Percentiles rank a stretch among this genome's conserved stretches.
phyloP scores from a whole-genome alignment of 495 filamentous ascomycete genomes.

The Penicillium longicatenatum region DNA sequence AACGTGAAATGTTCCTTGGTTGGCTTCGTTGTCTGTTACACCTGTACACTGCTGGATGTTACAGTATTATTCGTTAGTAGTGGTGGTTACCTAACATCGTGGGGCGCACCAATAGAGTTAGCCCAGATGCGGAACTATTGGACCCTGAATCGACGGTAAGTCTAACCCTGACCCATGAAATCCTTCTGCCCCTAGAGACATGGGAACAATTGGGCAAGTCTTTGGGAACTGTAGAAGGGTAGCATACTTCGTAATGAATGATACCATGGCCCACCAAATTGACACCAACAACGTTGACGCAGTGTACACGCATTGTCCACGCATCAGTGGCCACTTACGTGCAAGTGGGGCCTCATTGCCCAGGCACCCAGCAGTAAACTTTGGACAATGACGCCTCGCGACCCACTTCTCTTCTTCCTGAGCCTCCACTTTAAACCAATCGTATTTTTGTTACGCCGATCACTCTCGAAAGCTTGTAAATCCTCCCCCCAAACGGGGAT shows the following conservation, averaged over 20 bases:
- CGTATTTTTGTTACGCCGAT: background rate
- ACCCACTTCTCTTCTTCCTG: background rate
- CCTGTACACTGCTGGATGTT: no score
- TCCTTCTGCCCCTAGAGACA: background rate
- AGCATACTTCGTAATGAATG: background rate
- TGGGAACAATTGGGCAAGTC: background rate
- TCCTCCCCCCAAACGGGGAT: slow-evolving; percentile 4
- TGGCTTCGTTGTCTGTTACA: no score
- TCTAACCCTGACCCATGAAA: no score
- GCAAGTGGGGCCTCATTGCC: background rate
- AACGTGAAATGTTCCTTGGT: no score
- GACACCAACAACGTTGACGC: background rate
- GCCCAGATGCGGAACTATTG: background rate
- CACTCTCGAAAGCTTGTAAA: background rate
- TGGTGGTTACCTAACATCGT: background rate
- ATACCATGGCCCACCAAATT: background rate
- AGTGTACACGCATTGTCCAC: background rate
- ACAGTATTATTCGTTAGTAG: background rate
- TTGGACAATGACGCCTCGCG: background rate
- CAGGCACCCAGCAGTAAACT: background rate
- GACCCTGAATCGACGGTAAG: background rate
- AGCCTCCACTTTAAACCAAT: slow-evolving; percentile 6
- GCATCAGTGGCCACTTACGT: background rate
- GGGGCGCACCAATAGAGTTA: background rate
- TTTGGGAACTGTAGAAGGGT: background rate